A percentile compares a stretch with the other conserved stretches of the same genome.
These are phyloP conservation scores for Azolla pinnata DNA, from an alignment of 75 land plant genomes.

Conservation along the genomic window DNA sequence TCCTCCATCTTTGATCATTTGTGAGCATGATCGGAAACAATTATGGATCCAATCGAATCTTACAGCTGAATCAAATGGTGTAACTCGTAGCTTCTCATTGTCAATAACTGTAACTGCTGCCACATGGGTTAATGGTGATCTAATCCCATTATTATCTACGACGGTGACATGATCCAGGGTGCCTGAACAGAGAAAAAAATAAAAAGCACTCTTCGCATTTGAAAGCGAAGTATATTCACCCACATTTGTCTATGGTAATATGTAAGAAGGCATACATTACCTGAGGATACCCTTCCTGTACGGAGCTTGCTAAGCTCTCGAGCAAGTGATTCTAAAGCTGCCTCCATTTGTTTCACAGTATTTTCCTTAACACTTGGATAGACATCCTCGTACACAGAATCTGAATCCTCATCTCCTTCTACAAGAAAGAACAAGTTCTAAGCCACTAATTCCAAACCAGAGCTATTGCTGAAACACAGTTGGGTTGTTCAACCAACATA, in stretches of 20 bases:
- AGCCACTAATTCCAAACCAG: too few species aligned
- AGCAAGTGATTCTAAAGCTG: conserved; percentile 67
- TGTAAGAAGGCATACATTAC: conserved; percentile 19
- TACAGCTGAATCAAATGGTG: conserved; percentile 82
- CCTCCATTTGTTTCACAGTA: conserved; percentile 64
- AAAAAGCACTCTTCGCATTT: too few species aligned
- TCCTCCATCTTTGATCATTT: background rate
- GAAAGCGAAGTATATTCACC: too few species aligned
- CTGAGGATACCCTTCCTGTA: conserved; percentile 87
- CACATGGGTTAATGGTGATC: conserved; percentile 49
- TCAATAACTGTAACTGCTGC: conserved; percentile 85
- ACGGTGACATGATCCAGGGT: conserved; percentile 92
- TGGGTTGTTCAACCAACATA: too few species aligned
- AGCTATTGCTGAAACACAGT: too few species aligned
- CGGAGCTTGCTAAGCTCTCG: conserved; percentile 67
- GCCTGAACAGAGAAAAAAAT: conserved; percentile 35
- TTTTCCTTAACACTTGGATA: conserved; percentile 49
- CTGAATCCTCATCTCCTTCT: conserved; percentile 34
- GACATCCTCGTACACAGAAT: conserved; percentile 26
- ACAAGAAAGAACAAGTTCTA: too few species aligned
- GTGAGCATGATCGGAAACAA: conserved; percentile 1
- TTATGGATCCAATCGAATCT: too few species aligned
- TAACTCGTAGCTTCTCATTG: conserved; percentile 63
- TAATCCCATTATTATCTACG: conserved; percentile 49
- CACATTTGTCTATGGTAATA: background rate